Conservation (phyloP, 2,329 filamentous ascomycete species). For the Nannizziopsis barbatae region DNA sequence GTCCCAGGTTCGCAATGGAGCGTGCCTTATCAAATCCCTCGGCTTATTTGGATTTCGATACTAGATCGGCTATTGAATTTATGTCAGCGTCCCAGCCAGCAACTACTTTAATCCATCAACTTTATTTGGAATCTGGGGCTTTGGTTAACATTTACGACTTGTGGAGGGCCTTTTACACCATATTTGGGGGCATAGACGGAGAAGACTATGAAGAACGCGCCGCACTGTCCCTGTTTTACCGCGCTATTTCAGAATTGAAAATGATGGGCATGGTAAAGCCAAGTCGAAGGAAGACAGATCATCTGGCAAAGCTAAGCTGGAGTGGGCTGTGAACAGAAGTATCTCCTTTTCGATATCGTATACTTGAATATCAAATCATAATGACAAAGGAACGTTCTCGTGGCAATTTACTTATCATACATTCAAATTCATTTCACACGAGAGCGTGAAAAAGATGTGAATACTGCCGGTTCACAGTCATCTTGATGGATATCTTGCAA, state of each 20-base stretch:
- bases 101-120: conserved; percentile 49
- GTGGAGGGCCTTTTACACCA: conserved; percentile 50
- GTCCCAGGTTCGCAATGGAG: conserved; percentile 48
- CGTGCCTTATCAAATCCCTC: conserved; percentile 48
- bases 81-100: conserved; percentile 46
- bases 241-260: conserved; percentile 70
- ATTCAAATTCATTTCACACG: too few relatives aligned
- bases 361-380: too few relatives aligned
- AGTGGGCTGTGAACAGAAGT: conserved; percentile 45
- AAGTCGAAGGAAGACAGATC: conserved; percentile 84
- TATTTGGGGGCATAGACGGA: conserved; percentile 33
- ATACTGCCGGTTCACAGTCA: too few relatives aligned
- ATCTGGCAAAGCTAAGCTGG: conserved; percentile 72
- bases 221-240: conserved; percentile 66
- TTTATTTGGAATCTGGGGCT: conserved; percentile 52
- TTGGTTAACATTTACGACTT: conserved; percentile 52
- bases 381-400: too few relatives aligned
- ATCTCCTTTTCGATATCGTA: too few relatives aligned
- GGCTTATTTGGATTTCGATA: conserved; percentile 48
- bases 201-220: conserved; percentile 25
- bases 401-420: too few relatives aligned
- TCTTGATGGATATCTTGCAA: neutral
- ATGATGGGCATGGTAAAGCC: conserved; percentile 77
- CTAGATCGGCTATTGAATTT: conserved; percentile 22
- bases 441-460: too few relatives aligned